These are phyloP conservation scores for Sistotremastrum suecicum DNA, from an alignment of 768 basidiomycete genomes.

Conservation along the genomic window DNA sequence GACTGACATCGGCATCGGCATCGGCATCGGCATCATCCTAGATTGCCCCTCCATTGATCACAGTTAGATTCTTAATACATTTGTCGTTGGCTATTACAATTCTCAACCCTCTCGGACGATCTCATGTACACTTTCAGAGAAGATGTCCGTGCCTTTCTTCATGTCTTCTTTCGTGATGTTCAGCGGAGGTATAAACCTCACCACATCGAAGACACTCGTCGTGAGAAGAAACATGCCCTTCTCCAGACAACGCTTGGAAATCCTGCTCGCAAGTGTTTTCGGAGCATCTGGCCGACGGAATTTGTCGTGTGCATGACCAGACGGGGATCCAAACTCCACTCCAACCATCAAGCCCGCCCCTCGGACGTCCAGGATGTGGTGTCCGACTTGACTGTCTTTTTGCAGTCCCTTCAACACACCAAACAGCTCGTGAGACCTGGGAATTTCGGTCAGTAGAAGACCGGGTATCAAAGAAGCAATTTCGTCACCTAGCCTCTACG, in stretches of 20 bases:
- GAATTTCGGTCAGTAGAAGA: slow-evolving; percentile 1
- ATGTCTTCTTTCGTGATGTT: slow-evolving; percentile 69
- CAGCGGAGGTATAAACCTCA: slow-evolving; percentile 88
- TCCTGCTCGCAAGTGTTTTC: slow-evolving; percentile 46
- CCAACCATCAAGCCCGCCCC: slow-evolving; percentile 85
- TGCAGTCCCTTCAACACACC: slow-evolving; percentile 41
- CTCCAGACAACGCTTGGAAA: slow-evolving; percentile 71
- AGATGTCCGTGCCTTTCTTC: slow-evolving; percentile 49
- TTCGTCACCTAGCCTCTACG: slow-evolving; percentile 48
- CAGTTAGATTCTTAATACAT: too few relatives aligned
- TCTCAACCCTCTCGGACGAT: slow-evolving; percentile 31
- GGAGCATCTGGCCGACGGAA: slow-evolving; percentile 23
- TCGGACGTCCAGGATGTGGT: slow-evolving; percentile 71
- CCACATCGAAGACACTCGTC: slow-evolving; percentile 75
- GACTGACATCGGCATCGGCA: too few relatives aligned
- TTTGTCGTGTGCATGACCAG: slow-evolving; percentile 37
- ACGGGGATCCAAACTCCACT: slow-evolving; percentile 59
- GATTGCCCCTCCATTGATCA: too few relatives aligned
- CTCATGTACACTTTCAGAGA: slow-evolving; percentile 56
- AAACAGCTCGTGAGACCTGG: slow-evolving; percentile 63
- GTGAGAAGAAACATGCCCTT: slow-evolving; percentile 80
- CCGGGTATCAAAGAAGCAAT: neutral
- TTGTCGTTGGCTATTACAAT: too few relatives aligned
- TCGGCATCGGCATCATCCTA: too few relatives aligned
- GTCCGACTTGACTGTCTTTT: slow-evolving; percentile 32